Base-by-base conservation (phyloP, 805 yeast species). In the Zygotorulaspora danielsina region DNA sequence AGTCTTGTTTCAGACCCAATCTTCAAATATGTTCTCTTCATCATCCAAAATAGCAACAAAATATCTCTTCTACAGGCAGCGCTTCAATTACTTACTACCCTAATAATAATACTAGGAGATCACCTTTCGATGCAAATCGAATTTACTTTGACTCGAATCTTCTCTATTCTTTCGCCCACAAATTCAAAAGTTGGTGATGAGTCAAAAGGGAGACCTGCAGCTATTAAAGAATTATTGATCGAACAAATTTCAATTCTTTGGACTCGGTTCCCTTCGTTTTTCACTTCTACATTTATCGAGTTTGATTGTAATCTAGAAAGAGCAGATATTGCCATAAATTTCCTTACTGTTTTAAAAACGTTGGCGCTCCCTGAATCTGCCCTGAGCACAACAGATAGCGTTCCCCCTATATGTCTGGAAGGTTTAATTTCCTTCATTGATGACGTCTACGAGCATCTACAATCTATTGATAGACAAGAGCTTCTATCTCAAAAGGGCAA, bases 351-450 rank as follows among this genome's bases (percentile, higher is more conserved):
- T 32, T 69, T 93, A 38, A 79, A 95, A 38, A 75, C 82, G 36
- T 67, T 88, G 21, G 81, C 97, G 0, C 73, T 86, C 31, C 95
- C 97, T 0, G 95, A 88, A 55, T 75, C 90, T 8, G 95, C 97
- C 0, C 52, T 72, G 7, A 69, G 73, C 51, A 81, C 95, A 0
- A 84, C 96, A 0, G 85, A 84, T 27, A 81, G 76, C 53, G 95
- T 90, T 1, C 97, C 98, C 0, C 96, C 97, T 0, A 74, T 88
- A 6, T 90, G 97, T 53, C 67, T 93, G 36, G 97, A 93, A 53
- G 95, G 97, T 1, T 61, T 93, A 2, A 67, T 90, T 16, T 73
- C 84, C 2, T 78, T 83, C 40, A 68, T 89, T 29, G 75, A 77
- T 42, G 79, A 81, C 11, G 67, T 85, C 32, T 72, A 75, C 48